phyloP scores from a whole-genome alignment of 23 red algal species.

The Gracilaria domingensis region DNA sequence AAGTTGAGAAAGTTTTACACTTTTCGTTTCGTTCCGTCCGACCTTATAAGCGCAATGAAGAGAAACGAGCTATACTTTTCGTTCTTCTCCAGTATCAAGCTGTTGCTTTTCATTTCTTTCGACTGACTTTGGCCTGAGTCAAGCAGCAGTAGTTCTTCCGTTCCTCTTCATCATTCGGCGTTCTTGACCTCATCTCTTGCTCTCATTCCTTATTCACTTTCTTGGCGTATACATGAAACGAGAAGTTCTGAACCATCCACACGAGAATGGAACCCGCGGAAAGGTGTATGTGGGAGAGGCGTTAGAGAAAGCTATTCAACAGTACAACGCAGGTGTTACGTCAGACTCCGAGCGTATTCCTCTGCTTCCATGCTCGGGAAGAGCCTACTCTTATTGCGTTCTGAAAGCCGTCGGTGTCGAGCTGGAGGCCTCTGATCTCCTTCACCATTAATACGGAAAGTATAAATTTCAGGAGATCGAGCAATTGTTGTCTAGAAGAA shows the following conservation, averaged over 20 bases:
- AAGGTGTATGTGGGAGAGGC: background rate
- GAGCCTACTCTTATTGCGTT: background rate
- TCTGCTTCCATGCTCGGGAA: background rate
- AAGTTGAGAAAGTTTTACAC: background rate
- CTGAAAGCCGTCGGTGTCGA: background rate
- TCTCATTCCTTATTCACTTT: too few relatives aligned
- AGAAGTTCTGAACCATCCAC: background rate
- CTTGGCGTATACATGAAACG: background rate
- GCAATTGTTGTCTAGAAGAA: background rate
- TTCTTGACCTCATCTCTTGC: too few relatives aligned
- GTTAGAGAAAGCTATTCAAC: background rate
- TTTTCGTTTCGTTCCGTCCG: background rate
- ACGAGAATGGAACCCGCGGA: background rate
- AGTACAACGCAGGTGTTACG: background rate
- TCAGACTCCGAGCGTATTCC: background rate
- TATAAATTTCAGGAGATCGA: background rate
- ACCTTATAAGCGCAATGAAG: too few relatives aligned
- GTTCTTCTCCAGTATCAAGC: too few relatives aligned
- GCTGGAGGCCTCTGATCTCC: background rate
- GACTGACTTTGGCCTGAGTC: too few relatives aligned
- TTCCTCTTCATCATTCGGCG: too few relatives aligned
- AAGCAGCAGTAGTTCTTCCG: too few relatives aligned
- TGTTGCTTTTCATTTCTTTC: too few relatives aligned
- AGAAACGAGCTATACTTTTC: background rate
- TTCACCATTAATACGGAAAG: background rate